Conservation (phyloP, 208 protist genomes). For the Acanthamoeba healyi region DNA sequence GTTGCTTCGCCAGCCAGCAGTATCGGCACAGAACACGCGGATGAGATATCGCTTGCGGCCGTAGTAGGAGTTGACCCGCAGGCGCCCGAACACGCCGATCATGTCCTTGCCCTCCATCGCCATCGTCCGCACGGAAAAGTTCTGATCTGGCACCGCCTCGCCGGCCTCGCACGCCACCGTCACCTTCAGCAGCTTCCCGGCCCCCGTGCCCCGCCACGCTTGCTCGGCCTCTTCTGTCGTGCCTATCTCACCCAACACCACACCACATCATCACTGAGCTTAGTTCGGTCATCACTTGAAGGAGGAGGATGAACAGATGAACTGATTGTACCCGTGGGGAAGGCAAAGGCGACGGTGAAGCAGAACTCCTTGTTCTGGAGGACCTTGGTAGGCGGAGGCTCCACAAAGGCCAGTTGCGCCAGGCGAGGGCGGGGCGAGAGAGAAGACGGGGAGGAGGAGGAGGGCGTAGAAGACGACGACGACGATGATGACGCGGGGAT, state of each 20-base stretch:
- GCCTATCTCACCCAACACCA: too few species aligned
- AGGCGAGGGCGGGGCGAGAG: neutral
- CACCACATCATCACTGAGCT: too few species aligned
- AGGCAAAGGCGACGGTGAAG: conserved; percentile 51
- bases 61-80: conserved; percentile 73
- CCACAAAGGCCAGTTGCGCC: neutral
- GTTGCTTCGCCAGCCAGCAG: conserved; percentile 8
- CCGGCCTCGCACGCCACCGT: neutral
- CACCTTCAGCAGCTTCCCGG: neutral
- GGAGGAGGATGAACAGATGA: too few species aligned
- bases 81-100: conserved; percentile 10
- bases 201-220: neutral
- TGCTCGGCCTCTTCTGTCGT: neutral
- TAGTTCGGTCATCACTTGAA: too few species aligned
- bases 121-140: conserved; percentile 43
- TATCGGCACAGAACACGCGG: neutral
- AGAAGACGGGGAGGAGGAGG: neutral
- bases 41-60: conserved; percentile 50
- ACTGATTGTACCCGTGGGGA: neutral
- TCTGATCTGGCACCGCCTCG: conserved; percentile 22
- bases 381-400: neutral
- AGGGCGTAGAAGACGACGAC: neutral
- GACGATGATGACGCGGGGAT: neutral
- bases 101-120: conserved; percentile 4
- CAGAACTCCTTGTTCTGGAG: conserved; percentile 62